Evolutionary conservation across 2,329 filamentous ascomycete genomes (phyloP).

Genomic region (Trichoderma asperellum): DNA sequence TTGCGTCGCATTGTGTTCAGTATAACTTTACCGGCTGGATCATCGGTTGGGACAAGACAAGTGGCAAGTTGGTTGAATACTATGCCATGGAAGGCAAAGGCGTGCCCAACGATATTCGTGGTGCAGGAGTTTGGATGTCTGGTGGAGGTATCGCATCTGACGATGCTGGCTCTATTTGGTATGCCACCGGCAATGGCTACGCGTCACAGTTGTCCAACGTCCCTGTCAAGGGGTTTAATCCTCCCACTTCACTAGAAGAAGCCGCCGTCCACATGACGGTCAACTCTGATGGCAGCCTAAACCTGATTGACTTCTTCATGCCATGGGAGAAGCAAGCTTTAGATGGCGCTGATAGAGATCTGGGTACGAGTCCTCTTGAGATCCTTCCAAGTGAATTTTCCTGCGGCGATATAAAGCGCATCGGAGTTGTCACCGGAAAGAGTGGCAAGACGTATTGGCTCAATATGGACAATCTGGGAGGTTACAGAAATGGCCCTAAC

Average conservation of each 20-base stretch:
- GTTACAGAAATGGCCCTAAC: constrained; percentile 44
- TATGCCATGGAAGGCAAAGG: constrained; percentile 49
- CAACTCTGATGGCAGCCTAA: constrained; percentile 47
- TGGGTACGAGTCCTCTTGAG: constrained; percentile 53
- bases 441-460: constrained; percentile 54
- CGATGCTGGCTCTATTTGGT: constrained; percentile 46
- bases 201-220: constrained; percentile 45
- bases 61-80: constrained; percentile 43
- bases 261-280: constrained; percentile 51
- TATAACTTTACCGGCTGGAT: constrained; percentile 61
- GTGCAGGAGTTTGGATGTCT: constrained; percentile 51
- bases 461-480: constrained; percentile 47
- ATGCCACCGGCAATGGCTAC: constrained; percentile 48
- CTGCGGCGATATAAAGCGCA: constrained; percentile 49
- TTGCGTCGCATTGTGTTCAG: constrained; percentile 59
- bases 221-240: constrained; percentile 45
- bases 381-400: constrained; percentile 48
- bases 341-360: constrained; percentile 55
- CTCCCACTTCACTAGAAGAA: constrained; percentile 50
- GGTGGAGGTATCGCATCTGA: constrained; percentile 47
- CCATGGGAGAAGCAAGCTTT: constrained; percentile 56
- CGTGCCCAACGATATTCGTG: constrained; percentile 43
- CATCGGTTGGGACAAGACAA: constrained; percentile 52
- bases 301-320: constrained; percentile 58
- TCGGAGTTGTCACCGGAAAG: constrained; percentile 56